Percentiles rank a stretch among this genome's conserved stretches.
These are phyloP conservation scores for Tolypocladium tropicale DNA, from an alignment of 2,329 filamentous ascomycete species.

Conservation along the genomic window DNA sequence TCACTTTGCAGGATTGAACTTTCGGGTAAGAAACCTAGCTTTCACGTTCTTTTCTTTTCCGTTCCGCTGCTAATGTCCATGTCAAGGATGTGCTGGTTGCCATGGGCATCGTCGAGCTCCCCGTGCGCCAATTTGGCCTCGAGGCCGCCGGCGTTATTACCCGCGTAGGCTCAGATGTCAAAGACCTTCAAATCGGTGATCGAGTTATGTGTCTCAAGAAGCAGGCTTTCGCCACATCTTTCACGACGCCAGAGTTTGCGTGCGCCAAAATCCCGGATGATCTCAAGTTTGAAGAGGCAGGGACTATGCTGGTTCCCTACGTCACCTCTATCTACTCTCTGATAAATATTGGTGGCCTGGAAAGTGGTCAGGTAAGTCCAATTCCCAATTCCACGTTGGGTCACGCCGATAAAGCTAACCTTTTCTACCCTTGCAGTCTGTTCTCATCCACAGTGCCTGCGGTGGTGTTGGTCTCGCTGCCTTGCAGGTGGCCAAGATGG, in stretches of 20 bases:
- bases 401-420: background rate
- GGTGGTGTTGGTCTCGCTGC: constrained; percentile 21
- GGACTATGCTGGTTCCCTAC: constrained; percentile 20
- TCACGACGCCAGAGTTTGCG: constrained; percentile 15
- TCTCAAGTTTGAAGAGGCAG: constrained; percentile 22
- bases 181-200: constrained; percentile 19
- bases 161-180: constrained; percentile 11
- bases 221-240: constrained; percentile 7
- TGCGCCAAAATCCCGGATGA: constrained; percentile 19
- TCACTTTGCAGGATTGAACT: constrained; percentile 24
- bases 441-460: constrained; percentile 21
- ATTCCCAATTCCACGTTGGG: too few species aligned
- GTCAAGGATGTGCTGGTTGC: constrained; percentile 23
- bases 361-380: constrained; percentile 4
- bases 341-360: constrained; percentile 2
- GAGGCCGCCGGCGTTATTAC: constrained; percentile 17
- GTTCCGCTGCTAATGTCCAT: background rate
- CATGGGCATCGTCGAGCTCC: constrained; percentile 12
- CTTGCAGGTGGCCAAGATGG: constrained; percentile 12
- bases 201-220: constrained; percentile 10
- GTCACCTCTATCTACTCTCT: constrained; percentile 17
- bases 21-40: constrained; percentile 1
- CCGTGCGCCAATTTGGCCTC: constrained; percentile 6
- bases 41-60: too few species aligned
- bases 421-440: constrained; percentile 5